Evolutionary conservation across 371 early-diverging fungal species (phyloP).

Genomic region (Coelomomyces lativittatus): DNA sequence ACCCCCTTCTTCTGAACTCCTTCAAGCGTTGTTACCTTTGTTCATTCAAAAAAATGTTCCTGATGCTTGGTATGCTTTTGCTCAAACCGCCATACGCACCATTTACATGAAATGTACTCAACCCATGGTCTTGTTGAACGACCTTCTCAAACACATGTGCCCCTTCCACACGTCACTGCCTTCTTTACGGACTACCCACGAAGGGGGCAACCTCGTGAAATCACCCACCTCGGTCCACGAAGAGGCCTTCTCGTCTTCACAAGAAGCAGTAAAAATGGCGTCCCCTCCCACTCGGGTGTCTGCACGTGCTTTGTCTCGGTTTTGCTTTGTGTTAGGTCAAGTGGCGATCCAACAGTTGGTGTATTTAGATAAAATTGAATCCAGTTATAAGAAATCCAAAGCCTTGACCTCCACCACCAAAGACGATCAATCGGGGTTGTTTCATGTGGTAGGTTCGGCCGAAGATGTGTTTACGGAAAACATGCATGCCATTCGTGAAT

Average conservation of each 20-base stretch:
- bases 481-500: slow-evolving; percentile 63
- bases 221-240: slow-evolving; percentile 3
- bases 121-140: slow-evolving; percentile 59
- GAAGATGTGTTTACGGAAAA: slow-evolving; percentile 89
- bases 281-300: neutral
- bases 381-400: slow-evolving; percentile 63
- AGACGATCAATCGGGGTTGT: slow-evolving; percentile 28
- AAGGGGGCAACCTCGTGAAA: slow-evolving; percentile 3
- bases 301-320: neutral
- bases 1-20: too few species aligned
- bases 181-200: too few species aligned
- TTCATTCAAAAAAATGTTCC: slow-evolving; percentile 3
- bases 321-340: slow-evolving; percentile 81
- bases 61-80: slow-evolving; percentile 18
- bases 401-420: slow-evolving; percentile 10
- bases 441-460: slow-evolving; percentile 70
- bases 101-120: slow-evolving; percentile 70
- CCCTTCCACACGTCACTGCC: too few species aligned
- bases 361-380: slow-evolving; percentile 73
- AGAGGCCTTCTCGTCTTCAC: slow-evolving; percentile 9
- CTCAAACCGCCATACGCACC: slow-evolving; percentile 79
- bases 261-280: slow-evolving; percentile 8
- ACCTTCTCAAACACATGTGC: slow-evolving; percentile 60
- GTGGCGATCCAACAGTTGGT: slow-evolving; percentile 85
- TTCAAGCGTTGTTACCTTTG: too few species aligned